phyloP scores from a whole-genome alignment of 495 filamentous ascomycete genomes.

The Niebla homalea region DNA sequence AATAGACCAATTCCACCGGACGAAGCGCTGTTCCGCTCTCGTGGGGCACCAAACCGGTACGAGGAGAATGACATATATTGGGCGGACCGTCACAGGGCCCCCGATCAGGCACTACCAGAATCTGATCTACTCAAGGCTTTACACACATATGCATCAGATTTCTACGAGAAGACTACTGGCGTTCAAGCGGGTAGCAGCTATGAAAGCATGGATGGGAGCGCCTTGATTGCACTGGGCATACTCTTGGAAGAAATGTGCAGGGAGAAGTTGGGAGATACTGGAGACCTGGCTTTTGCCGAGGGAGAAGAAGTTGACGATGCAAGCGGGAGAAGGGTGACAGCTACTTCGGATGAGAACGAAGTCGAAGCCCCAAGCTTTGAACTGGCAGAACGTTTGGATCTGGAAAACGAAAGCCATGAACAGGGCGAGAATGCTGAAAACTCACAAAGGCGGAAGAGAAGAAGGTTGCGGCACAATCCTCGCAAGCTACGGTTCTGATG shows the following conservation, averaged over 20 bases:
- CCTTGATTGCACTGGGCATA: slow-evolving; percentile 67
- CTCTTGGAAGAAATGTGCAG: slow-evolving; percentile 63
- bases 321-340: not conserved
- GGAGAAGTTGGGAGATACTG: slow-evolving; percentile 51
- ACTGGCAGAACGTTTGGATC: too few species aligned
- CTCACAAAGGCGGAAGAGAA: too few species aligned
- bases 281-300: slow-evolving; percentile 65
- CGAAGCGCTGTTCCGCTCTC: slow-evolving; percentile 56
- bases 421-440: too few species aligned
- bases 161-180: slow-evolving; percentile 39
- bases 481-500: too few species aligned
- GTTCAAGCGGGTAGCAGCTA: slow-evolving; percentile 30
- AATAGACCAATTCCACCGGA: slow-evolving; percentile 49
- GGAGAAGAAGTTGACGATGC: slow-evolving; percentile 26
- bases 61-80: slow-evolving; percentile 63
- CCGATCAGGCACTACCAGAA: slow-evolving; percentile 47
- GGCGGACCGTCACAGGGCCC: slow-evolving; percentile 38
- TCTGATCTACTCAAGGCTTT: slow-evolving; percentile 64
- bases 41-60: slow-evolving; percentile 47
- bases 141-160: slow-evolving; percentile 61
- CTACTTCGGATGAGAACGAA: not conserved
- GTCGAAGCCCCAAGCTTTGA: too few species aligned
- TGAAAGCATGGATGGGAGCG: slow-evolving; percentile 71
- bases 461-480: too few species aligned
- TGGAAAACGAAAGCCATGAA: too few species aligned